Evolutionary conservation across 1,284 basidiomycete genomes (phyloP), one percentile per base, ranked within the genome.

Genomic region (Macrocystidia cucumis): DNA sequence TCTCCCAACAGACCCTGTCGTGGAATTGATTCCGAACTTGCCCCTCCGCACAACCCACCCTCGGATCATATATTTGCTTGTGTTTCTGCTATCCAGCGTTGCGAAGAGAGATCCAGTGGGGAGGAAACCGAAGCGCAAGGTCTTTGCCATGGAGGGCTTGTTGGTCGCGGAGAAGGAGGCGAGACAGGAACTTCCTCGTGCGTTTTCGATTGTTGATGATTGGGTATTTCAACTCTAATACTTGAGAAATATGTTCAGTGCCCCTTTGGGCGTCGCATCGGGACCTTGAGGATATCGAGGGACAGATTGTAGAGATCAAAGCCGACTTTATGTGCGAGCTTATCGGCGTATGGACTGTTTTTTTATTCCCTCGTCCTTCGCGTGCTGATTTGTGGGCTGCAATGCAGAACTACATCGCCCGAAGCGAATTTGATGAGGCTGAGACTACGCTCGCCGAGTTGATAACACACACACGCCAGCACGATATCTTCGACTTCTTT

Each of bases 51-150:
- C 67, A 2, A 84, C 81, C 3, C 81, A 83, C 44, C 82, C 84
- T 0, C 69, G 75, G 2, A 55, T 78, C 4, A 48, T 86, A 0
- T 77, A 74, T 41, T 52, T 73, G 12, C 60, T 86, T 4, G 74
- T 71, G 0, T 85, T 79, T 52, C 67, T 86, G 5, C 59, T 83
- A 17, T 79, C 74, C 43, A 69, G 69, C 7, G 57, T 72, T 1
- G 69, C 79, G 1, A 83, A 83, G 47, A 72, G 78, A 9, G 82
- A 87, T 47, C 69, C 77, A 0, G 72, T 79, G 0, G 84, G 82
- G 21, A 64, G 81, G 12, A 78, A 73, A 39, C 83, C 83, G 2
- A 81, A 79, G 55, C 67, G 78, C 40, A 75, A 72, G 35, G 60
- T 81, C 0, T 87, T 84, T 56, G 74, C 80, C 0, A 54, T 50